These are phyloP conservation scores for Aspergillus sp. DNA, from an alignment of 2,329 filamentous ascomycete genomes.

Conservation along the genomic window DNA sequence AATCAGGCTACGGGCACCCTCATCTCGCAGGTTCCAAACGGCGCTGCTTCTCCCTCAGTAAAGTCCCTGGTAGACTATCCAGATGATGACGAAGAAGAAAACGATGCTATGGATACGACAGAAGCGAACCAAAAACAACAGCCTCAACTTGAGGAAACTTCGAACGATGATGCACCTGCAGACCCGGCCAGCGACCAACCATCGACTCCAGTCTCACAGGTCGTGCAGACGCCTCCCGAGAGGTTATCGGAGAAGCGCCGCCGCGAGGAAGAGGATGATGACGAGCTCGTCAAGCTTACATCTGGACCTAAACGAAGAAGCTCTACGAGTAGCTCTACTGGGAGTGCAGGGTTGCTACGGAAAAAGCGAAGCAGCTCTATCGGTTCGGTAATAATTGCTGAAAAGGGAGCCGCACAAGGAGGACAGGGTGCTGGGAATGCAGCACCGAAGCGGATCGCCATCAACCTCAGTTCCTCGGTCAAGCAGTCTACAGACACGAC, in stretches of 20 bases:
- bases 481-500: constrained; percentile 16
- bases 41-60: constrained; percentile 56
- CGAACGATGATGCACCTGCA: constrained; percentile 21
- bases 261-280: constrained; percentile 83
- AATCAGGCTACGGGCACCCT: constrained; percentile 39
- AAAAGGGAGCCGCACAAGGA: constrained; percentile 24
- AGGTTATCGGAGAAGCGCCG: constrained; percentile 84
- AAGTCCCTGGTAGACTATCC: constrained; percentile 88
- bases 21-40: constrained; percentile 52
- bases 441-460: constrained; percentile 40
- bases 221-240: constrained; percentile 60
- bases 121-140: constrained; percentile 19
- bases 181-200: constrained; percentile 28
- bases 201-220: constrained; percentile 23
- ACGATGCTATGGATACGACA: constrained; percentile 59
- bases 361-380: constrained; percentile 35
- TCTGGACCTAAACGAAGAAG: constrained; percentile 47
- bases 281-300: constrained; percentile 82
- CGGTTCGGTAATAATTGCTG: constrained; percentile 23
- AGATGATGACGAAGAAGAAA: constrained; percentile 84
- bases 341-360: constrained; percentile 32
- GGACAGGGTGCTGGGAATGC: constrained; percentile 17
- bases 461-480: constrained; percentile 36
- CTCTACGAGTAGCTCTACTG: constrained; percentile 38
- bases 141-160: constrained; percentile 11